Conservation (phyloP, 345 rosid species). For the Citrus australasica region DNA sequence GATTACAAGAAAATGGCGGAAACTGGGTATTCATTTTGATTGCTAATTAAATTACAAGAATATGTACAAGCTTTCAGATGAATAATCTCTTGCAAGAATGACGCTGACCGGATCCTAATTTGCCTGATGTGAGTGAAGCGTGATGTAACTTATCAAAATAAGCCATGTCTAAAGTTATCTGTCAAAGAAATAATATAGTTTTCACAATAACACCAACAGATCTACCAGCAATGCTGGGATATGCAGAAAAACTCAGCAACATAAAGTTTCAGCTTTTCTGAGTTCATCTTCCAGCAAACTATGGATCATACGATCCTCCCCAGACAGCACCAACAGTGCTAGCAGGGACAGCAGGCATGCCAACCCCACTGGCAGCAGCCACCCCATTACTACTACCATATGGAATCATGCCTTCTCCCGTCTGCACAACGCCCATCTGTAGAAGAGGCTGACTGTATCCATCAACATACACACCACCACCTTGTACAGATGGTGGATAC, state of each 20-base stretch:
- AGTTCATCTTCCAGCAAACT: constrained; percentile 16
- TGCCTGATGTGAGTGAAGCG: background rate
- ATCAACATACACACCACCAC: constrained; percentile 20
- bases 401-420: constrained; percentile 21
- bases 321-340: constrained; percentile 15
- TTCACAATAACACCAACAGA: background rate
- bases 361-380: constrained; percentile 8
- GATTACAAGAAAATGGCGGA: no score
- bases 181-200: background rate
- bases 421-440: constrained; percentile 19
- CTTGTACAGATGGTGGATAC: constrained; percentile 17
- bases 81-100: background rate
- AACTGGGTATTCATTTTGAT: background rate
- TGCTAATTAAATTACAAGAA: background rate
- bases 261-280: background rate
- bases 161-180: background rate
- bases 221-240: background rate
- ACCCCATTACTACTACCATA: constrained; percentile 21
- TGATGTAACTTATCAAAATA: background rate
- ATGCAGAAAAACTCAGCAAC: background rate
- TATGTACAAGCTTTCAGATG: background rate
- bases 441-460: constrained; percentile 25
- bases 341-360: constrained; percentile 12
- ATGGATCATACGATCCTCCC: constrained; percentile 32
- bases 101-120: background rate